phyloP scores from a whole-genome alignment of 2,329 filamentous ascomycete species.

The Alternaria panax region DNA sequence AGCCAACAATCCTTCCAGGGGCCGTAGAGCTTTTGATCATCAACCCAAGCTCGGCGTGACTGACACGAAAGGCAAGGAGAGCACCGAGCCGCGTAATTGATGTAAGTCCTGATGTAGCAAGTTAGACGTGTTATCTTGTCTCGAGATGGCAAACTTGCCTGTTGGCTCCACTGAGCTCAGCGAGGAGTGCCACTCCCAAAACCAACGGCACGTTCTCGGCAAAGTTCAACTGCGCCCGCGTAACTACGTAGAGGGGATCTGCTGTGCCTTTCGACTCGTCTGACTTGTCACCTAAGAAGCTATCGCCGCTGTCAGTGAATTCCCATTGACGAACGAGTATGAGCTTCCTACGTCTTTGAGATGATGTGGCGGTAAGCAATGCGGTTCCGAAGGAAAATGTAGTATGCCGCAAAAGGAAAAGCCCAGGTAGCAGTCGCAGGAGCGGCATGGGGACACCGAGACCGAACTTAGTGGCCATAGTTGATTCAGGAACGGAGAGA shows the following conservation, averaged over 20 bases:
- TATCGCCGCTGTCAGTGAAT: slow-evolving; percentile 20
- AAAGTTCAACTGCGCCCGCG: slow-evolving; percentile 53
- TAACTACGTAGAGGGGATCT: slow-evolving; percentile 47
- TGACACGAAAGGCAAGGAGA: slow-evolving; percentile 50
- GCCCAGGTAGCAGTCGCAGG: slow-evolving; percentile 52
- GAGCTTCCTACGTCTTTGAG: slow-evolving; percentile 36
- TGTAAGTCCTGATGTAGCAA: slow-evolving; percentile 27
- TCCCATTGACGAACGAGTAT: background rate
- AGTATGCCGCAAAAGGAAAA: slow-evolving; percentile 53
- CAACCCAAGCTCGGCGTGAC: slow-evolving; percentile 53
- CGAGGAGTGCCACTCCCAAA: slow-evolving; percentile 49
- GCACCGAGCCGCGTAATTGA: slow-evolving; percentile 50
- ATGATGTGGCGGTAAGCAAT: slow-evolving; percentile 47
- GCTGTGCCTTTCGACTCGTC: slow-evolving; percentile 20
- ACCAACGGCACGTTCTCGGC: slow-evolving; percentile 55
- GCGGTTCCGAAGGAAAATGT: slow-evolving; percentile 52
- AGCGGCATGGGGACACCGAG: slow-evolving; percentile 42
- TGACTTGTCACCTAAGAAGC: slow-evolving; percentile 36
- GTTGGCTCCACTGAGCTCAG: slow-evolving; percentile 56
- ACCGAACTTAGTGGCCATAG: slow-evolving; percentile 42
- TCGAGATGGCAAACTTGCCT: slow-evolving; percentile 21
- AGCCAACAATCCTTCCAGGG: slow-evolving; percentile 36
- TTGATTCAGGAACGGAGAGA: slow-evolving; percentile 20
- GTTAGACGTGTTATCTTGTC: slow-evolving; percentile 6
- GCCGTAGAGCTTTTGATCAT: slow-evolving; percentile 31